Conservation (phyloP, 805 yeast genomes). For the Candida schatavii region DNA sequence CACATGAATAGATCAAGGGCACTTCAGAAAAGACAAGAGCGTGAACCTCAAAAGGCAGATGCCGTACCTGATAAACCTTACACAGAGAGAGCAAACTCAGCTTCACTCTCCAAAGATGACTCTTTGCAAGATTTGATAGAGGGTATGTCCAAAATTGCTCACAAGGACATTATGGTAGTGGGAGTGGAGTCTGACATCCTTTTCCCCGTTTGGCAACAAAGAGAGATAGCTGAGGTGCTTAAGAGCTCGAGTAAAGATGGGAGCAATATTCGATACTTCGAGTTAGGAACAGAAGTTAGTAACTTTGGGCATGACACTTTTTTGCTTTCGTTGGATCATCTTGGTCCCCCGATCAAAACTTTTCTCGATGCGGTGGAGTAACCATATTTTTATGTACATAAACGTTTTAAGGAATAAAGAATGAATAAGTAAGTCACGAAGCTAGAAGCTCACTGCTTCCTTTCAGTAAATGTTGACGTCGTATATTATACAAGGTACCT, state of each 20-base stretch:
- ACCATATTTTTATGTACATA: too few species aligned
- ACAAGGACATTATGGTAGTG: conserved; percentile 68
- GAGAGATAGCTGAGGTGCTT: conserved; percentile 69
- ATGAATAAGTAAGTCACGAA: too few species aligned
- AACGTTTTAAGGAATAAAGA: too few species aligned
- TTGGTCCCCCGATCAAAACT: conserved; percentile 70
- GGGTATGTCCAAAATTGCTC: conserved; percentile 63
- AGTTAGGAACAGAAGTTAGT: conserved; percentile 72
- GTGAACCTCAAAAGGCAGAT: neutral
- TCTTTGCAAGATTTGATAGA: conserved; percentile 56
- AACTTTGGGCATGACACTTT: conserved; percentile 92
- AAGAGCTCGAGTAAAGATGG: conserved; percentile 26
- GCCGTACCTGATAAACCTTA: conserved; percentile 51
- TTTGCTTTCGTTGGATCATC: conserved; percentile 70
- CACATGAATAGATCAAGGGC: conserved; percentile 45
- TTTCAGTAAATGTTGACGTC: too few species aligned
- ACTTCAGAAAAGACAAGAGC: conserved; percentile 25
- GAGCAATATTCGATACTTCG: conserved; percentile 54
- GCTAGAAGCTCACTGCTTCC: too few species aligned
- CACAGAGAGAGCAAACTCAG: conserved; percentile 47
- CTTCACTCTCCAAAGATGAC: conserved; percentile 52
- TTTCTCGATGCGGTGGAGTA: conserved; percentile 40
- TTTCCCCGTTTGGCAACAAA: conserved; percentile 94
- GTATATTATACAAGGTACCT: too few species aligned
- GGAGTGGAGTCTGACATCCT: conserved; percentile 93